These are phyloP conservation scores for Kodamaea fukazawae DNA, from an alignment of 805 yeast species.

Conservation along the genomic window DNA sequence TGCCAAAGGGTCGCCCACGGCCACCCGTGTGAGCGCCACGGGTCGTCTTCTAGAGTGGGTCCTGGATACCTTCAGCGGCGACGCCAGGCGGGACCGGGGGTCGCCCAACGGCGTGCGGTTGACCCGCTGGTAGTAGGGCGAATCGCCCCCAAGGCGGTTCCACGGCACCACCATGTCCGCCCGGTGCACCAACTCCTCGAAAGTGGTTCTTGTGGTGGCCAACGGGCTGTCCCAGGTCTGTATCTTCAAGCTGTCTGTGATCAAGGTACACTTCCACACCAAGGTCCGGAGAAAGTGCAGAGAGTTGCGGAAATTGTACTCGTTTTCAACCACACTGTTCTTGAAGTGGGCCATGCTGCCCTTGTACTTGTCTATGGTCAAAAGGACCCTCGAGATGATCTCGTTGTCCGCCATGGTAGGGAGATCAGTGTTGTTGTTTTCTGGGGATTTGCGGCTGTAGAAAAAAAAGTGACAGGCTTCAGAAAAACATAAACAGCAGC, in stretches of 20 bases:
- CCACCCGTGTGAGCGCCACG: slow-evolving; percentile 17
- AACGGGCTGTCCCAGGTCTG: slow-evolving; percentile 32
- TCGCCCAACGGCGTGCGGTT: slow-evolving; percentile 1
- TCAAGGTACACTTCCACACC: slow-evolving; percentile 37
- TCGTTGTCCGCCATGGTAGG: slow-evolving; percentile 26
- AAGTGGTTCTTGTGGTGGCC: slow-evolving; percentile 30
- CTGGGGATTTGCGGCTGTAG: not conserved
- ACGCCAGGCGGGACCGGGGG: not conserved
- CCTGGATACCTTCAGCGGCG: not conserved
- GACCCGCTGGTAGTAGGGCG: slow-evolving; percentile 19
- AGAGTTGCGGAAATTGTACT: slow-evolving; percentile 22
- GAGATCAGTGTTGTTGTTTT: slow-evolving; percentile 14
- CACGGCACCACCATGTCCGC: slow-evolving; percentile 38
- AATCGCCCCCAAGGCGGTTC: slow-evolving; percentile 32
- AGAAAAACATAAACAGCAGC: not conserved
- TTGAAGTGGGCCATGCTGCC: slow-evolving; percentile 27
- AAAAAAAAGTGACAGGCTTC: not conserved
- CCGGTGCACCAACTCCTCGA: slow-evolving; percentile 28
- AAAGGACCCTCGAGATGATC: slow-evolving; percentile 33
- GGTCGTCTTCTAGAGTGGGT: not conserved
- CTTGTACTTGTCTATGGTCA: slow-evolving; percentile 36
- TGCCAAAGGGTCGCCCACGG: slow-evolving; percentile 19
- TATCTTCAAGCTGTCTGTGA: slow-evolving; percentile 36
- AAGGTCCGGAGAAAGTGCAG: slow-evolving; percentile 29
- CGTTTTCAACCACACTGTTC: slow-evolving; percentile 26